Evolutionary conservation across 257 asterid species (phyloP).

Genomic region (Ballota nigra): DNA sequence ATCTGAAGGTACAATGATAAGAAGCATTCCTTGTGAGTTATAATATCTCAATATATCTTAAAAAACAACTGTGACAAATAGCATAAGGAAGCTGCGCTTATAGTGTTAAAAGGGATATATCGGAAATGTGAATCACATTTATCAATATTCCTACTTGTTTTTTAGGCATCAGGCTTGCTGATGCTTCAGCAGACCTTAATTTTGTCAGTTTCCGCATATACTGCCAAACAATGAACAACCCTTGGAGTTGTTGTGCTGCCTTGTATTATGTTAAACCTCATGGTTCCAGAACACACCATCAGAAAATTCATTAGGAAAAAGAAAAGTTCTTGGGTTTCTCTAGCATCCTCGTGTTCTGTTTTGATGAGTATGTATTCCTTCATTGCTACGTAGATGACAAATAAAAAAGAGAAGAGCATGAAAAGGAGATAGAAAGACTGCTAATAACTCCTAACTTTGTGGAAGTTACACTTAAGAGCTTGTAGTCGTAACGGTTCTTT

Average conservation of each 20-base stretch:
- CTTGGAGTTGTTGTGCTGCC: not conserved
- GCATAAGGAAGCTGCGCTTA: not conserved
- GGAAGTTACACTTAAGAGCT: not conserved
- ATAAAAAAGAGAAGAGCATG: not conserved
- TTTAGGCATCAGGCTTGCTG: conserved; percentile 3
- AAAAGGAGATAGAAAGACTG: not conserved
- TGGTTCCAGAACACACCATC: not conserved
- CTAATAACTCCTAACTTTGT: not conserved
- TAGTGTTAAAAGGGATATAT: not conserved
- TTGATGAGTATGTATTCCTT: not conserved
- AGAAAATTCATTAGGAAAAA: not conserved
- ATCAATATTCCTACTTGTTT: not conserved
- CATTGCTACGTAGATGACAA: not conserved
- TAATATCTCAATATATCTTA: not conserved
- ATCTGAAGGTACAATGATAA: not conserved
- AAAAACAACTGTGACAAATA: not conserved
- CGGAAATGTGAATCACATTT: not conserved
- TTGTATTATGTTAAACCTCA: not conserved
- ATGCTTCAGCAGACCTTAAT: conserved; percentile 5
- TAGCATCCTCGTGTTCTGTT: not conserved
- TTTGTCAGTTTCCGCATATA: not conserved
- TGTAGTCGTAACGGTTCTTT: not conserved
- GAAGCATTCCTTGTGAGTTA: not conserved
- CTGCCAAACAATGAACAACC: not conserved
- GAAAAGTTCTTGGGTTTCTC: not conserved